phyloP scores from a whole-genome alignment of 768 basidiomycete species.

The Hebeloma cylindrosporum region DNA sequence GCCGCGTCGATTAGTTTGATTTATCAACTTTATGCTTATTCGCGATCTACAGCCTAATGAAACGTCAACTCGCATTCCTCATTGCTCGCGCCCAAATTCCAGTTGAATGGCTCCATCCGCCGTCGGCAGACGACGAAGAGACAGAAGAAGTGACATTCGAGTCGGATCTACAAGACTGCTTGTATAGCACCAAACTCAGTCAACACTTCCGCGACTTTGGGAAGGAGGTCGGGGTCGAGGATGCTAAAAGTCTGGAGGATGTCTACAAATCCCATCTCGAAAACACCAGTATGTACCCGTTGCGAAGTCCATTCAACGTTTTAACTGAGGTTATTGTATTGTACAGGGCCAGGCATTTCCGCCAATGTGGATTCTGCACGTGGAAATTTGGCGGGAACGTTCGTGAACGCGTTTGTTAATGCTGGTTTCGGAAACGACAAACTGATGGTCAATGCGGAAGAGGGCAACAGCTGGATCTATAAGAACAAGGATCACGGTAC shows the following conservation, averaged over 20 bases:
- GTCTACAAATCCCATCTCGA: constrained; percentile 97
- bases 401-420: constrained; percentile 98
- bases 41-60: constrained; percentile 65
- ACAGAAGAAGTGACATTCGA: constrained; percentile 55
- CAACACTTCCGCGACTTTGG: constrained; percentile 87
- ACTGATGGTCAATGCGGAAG: constrained; percentile 94
- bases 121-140: constrained; percentile 50
- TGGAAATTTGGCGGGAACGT: constrained; percentile 93
- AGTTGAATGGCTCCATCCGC: constrained; percentile 80
- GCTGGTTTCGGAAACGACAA: constrained; percentile 99
- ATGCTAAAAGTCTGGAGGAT: constrained; percentile 91
- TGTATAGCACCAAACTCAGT: constrained; percentile 85
- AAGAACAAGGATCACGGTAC: constrained; percentile 98
- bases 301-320: not conserved
- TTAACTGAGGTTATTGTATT: not conserved
- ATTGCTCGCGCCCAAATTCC: constrained; percentile 92
- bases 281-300: constrained; percentile 61
- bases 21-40: too few relatives aligned
- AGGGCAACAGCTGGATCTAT: constrained; percentile 98
- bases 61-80: constrained; percentile 90
- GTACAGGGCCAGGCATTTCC: constrained; percentile 59
- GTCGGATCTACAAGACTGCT: constrained; percentile 77
- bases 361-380: constrained; percentile 90
- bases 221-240: constrained; percentile 87
- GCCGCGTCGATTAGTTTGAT: constrained; percentile 31